Percentiles rank a stretch among this genome's conserved stretches.
Evolutionary conservation across 1,284 basidiomycete genomes (phyloP).

Genomic region (Fomitopsis pinicola): DNA sequence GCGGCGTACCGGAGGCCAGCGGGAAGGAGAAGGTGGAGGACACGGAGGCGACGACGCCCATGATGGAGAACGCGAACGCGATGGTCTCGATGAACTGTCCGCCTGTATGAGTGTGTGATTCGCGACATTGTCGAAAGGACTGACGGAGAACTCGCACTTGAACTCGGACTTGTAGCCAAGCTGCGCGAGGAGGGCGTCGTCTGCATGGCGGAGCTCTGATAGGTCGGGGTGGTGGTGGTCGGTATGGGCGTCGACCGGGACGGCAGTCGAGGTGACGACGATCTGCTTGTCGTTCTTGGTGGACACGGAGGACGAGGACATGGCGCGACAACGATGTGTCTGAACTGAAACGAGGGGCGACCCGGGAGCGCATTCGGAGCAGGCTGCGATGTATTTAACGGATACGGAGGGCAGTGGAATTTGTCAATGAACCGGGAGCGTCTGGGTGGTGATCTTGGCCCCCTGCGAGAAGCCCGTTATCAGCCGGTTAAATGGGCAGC

Average conservation of each 20-base stretch:
- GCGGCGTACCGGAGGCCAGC: conserved; percentile 47
- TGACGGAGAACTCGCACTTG: conserved; percentile 70
- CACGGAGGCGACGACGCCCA: conserved; percentile 70
- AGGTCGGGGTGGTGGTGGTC: conserved; percentile 9
- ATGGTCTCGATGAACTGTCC: conserved; percentile 56
- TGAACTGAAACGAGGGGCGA: neutral
- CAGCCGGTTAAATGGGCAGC: neutral
- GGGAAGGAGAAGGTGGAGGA: conserved; percentile 64
- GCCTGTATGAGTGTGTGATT: neutral
- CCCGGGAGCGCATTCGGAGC: neutral
- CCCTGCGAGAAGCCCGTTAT: neutral
- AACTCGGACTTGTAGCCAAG: conserved; percentile 77
- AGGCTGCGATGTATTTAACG: neutral
- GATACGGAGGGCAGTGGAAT: neutral
- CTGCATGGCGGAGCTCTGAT: conserved; percentile 35
- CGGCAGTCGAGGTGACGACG: conserved; percentile 9
- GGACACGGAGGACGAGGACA: conserved; percentile 2
- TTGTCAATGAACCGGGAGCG: neutral
- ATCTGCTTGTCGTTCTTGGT: conserved; percentile 12
- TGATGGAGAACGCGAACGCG: conserved; percentile 70
- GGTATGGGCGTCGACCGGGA: conserved; percentile 10
- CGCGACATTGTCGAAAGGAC: conserved; percentile 12
- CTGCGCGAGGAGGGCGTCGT: conserved; percentile 54
- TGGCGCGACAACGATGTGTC: neutral
- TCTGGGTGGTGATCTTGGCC: neutral